phyloP scores from a whole-genome alignment of 306 rosid species.

The Geum urbanum region DNA sequence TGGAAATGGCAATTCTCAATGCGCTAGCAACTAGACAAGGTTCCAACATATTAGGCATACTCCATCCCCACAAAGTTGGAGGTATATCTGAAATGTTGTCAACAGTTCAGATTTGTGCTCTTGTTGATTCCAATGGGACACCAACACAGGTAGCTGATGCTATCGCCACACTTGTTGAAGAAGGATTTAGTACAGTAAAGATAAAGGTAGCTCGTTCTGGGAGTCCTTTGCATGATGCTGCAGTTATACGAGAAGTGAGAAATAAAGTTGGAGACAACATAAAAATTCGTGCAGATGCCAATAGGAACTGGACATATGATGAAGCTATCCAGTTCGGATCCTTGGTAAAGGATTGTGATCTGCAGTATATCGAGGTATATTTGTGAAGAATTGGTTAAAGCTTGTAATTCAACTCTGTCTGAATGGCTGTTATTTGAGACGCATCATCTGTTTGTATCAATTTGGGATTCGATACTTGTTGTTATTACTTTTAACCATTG shows the following conservation, averaged over 20 bases:
- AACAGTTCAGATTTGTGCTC: slow-evolving; percentile 69
- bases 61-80: slow-evolving; percentile 41
- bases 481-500: slow-evolving; percentile 1
- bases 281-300: slow-evolving; percentile 85
- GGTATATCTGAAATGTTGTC: slow-evolving; percentile 29
- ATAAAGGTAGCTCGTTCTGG: slow-evolving; percentile 79
- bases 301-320: slow-evolving; percentile 76
- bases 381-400: neutral
- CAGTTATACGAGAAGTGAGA: slow-evolving; percentile 67
- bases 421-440: neutral
- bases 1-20: slow-evolving; percentile 96
- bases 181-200: slow-evolving; percentile 88
- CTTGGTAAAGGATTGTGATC: slow-evolving; percentile 65
- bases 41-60: slow-evolving; percentile 53
- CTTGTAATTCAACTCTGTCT: slow-evolving; percentile 4
- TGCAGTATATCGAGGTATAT: slow-evolving; percentile 84
- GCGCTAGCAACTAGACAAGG: slow-evolving; percentile 64
- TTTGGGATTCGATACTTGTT: slow-evolving; percentile 5
- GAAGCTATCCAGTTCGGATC: slow-evolving; percentile 83
- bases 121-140: slow-evolving; percentile 61
- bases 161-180: slow-evolving; percentile 59
- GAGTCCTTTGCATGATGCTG: slow-evolving; percentile 66
- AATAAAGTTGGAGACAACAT: slow-evolving; percentile 63
- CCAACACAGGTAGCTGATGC: slow-evolving; percentile 68
- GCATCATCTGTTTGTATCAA: neutral